Conservation (phyloP, 148 eudicot genomes). For the Chenopodium suecicum region DNA sequence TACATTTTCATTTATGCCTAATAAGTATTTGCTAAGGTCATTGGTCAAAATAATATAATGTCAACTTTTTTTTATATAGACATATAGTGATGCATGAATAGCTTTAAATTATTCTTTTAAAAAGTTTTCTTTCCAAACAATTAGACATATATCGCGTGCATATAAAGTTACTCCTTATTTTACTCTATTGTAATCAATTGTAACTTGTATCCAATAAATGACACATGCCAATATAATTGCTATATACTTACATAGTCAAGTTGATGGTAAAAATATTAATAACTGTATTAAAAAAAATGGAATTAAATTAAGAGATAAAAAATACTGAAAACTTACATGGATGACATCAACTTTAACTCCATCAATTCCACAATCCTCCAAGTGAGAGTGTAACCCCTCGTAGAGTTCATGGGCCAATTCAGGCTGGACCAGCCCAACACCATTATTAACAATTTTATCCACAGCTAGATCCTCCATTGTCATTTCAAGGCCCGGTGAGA, state of each 20-base stretch:
- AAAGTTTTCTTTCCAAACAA: too few species aligned
- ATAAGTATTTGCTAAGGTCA: too few species aligned
- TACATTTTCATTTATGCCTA: too few species aligned
- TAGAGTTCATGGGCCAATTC: slow-evolving; percentile 62
- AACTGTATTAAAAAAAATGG: neutral
- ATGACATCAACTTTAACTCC: slow-evolving; percentile 97
- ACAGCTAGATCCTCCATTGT: slow-evolving; percentile 95
- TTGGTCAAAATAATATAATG: too few species aligned
- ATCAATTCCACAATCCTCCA: slow-evolving; percentile 76
- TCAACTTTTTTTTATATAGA: too few species aligned
- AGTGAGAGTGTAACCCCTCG: slow-evolving; percentile 79
- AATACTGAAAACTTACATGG: slow-evolving; percentile 51
- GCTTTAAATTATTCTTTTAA: too few species aligned
- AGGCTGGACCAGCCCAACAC: slow-evolving; percentile 81
- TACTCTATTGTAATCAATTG: too few species aligned
- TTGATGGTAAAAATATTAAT: neutral
- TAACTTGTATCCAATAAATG: neutral
- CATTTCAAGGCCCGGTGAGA: slow-evolving; percentile 66
- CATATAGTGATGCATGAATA: too few species aligned
- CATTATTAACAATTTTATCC: slow-evolving; percentile 84
- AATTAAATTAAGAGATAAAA: neutral
- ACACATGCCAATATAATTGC: neutral
- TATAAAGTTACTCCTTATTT: too few species aligned
- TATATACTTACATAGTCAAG: neutral
- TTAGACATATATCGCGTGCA: too few species aligned